Percentiles rank a stretch among this genome's conserved stretches.
These are phyloP conservation scores for Xylaria sp. DNA, from an alignment of 2,329 filamentous ascomycete genomes.

Conservation along the genomic window DNA sequence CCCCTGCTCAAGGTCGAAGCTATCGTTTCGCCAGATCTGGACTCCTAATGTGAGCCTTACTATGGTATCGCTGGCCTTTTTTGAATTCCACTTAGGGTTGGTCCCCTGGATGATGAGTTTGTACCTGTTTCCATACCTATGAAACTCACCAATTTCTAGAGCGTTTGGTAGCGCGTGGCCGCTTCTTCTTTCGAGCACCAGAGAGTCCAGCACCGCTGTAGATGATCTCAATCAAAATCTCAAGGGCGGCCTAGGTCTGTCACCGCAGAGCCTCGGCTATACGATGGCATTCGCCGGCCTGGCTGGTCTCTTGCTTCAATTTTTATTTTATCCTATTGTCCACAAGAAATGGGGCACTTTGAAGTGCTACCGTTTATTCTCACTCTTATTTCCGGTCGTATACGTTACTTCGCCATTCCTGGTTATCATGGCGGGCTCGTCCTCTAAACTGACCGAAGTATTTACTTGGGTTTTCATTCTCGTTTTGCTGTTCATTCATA, in stretches of 20 bases:
- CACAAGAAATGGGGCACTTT: conserved; percentile 8
- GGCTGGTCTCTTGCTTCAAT: conserved; percentile 7
- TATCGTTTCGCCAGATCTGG: not conserved
- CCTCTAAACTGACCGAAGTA: not conserved
- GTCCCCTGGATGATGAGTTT: not conserved
- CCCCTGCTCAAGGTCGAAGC: not conserved
- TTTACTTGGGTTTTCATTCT: conserved; percentile 7
- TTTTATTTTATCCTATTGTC: conserved; percentile 3
- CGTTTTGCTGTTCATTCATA: conserved; percentile 9
- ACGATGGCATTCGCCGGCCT: conserved; percentile 10
- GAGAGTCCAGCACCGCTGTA: not conserved
- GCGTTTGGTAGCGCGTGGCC: conserved; percentile 3
- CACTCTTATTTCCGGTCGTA: conserved; percentile 3
- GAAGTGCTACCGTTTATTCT: conserved; percentile 4
- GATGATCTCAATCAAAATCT: conserved; percentile 1
- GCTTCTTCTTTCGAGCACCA: not conserved
- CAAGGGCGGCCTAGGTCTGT: conserved; percentile 3
- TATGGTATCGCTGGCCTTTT: conserved; percentile 2
- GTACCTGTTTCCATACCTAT: not conserved
- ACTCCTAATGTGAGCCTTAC: not conserved
- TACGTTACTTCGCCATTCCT: conserved; percentile 6
- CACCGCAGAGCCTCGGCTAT: not conserved
- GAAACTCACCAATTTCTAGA: not conserved
- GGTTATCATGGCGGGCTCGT: conserved; percentile 1
- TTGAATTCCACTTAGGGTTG: conserved; percentile 10